A percentile compares a stretch with the other conserved stretches of the same genome.
Evolutionary conservation across 2,329 filamentous ascomycete species (phyloP).

Genomic region (Fonsecaea pedrosoi): DNA sequence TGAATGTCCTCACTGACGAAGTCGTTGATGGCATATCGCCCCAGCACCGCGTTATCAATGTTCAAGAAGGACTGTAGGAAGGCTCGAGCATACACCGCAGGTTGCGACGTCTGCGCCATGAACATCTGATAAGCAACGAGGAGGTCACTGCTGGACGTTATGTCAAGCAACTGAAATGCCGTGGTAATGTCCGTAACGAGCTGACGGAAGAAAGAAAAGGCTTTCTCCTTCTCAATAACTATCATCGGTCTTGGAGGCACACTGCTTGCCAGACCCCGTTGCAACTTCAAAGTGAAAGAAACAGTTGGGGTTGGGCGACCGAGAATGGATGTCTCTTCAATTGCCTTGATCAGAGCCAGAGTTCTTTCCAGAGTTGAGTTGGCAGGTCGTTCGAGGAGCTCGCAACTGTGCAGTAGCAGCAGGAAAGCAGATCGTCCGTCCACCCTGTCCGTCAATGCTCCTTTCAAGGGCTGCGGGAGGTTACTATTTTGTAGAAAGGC

Average conservation of each 20-base stretch:
- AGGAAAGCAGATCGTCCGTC: slow-evolving; percentile 59
- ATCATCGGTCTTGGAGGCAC: slow-evolving; percentile 93
- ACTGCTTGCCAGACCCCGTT: slow-evolving; percentile 89
- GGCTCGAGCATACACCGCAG: slow-evolving; percentile 81
- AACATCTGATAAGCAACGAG: slow-evolving; percentile 75
- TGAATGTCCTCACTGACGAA: slow-evolving; percentile 84
- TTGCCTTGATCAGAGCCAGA: slow-evolving; percentile 53
- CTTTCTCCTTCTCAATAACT: slow-evolving; percentile 70
- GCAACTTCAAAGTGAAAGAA: slow-evolving; percentile 89
- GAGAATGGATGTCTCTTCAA: slow-evolving; percentile 67
- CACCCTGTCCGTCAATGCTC: slow-evolving; percentile 70
- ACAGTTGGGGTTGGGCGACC: slow-evolving; percentile 68
- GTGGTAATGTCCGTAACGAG: slow-evolving; percentile 76
- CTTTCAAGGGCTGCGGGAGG: slow-evolving; percentile 48
- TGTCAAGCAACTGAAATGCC: slow-evolving; percentile 66
- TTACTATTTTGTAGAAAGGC: slow-evolving; percentile 54
- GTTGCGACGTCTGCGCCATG: slow-evolving; percentile 79
- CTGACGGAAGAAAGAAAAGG: slow-evolving; percentile 71
- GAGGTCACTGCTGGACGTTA: slow-evolving; percentile 35
- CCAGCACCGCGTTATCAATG: slow-evolving; percentile 72
- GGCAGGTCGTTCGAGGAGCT: slow-evolving; percentile 5
- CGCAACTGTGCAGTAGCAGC: slow-evolving; percentile 44
- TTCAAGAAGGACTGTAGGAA: slow-evolving; percentile 79
- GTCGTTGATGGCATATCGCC: slow-evolving; percentile 71
- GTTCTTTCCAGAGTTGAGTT: not conserved